phyloP scores from a whole-genome alignment of 352 stramenopile species.

The Pilasporangium apinafurcum region DNA sequence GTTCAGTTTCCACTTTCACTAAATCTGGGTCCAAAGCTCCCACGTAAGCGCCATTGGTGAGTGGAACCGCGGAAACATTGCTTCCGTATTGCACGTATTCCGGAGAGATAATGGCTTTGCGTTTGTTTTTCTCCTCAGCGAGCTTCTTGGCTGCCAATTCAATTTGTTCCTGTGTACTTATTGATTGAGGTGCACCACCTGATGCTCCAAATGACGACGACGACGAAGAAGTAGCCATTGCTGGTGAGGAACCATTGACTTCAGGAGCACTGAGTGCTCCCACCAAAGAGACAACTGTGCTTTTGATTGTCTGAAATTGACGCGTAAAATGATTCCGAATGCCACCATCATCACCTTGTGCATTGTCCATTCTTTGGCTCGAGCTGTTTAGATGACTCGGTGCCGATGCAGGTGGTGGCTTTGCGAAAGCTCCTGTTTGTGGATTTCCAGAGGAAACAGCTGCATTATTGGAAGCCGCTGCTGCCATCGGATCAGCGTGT shows the following conservation, averaged over 20 bases:
- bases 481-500: conserved; percentile 28
- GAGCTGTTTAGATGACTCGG: not conserved
- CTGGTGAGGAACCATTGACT: not conserved
- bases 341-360: conserved; percentile 7
- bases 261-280: conserved; percentile 19
- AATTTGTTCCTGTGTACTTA: conserved; percentile 38
- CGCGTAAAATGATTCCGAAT: conserved; percentile 29
- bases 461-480: not conserved
- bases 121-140: conserved; percentile 74
- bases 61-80: not conserved
- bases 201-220: not conserved
- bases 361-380: conserved; percentile 1
- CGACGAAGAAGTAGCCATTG: not conserved
- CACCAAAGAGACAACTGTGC: conserved; percentile 38
- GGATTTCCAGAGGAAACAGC: not conserved
- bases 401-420: conserved; percentile 15
- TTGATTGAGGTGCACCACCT: not conserved
- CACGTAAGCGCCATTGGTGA: not conserved
- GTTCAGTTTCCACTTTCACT: conserved; percentile 17
- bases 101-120: conserved; percentile 73
- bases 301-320: conserved; percentile 40
- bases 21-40: not conserved
- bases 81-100: conserved; percentile 76
- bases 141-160: conserved; percentile 31
- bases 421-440: conserved; percentile 1